Percentiles rank a stretch among this genome's conserved stretches.
Conservation (phyloP, 2,329 filamentous ascomycete genomes). For the Cladosporium oxysporum region DNA sequence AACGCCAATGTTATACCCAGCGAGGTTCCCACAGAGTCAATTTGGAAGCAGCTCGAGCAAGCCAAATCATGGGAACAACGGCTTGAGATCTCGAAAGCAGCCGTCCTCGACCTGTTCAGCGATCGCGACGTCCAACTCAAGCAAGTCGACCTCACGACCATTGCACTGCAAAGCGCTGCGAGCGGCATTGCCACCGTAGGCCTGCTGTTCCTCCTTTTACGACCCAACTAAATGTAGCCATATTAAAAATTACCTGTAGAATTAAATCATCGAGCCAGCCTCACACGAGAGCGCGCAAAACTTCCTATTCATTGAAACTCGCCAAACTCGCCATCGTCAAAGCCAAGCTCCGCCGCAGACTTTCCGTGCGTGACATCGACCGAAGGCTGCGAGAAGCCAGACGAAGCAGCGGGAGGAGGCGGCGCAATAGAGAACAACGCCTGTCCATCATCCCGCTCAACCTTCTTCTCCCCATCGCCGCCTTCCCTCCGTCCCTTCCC, state of each 20-base stretch:
- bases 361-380: constrained; percentile 42
- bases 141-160: constrained; percentile 49
- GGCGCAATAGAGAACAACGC: constrained; percentile 73
- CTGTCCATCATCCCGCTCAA: constrained; percentile 45
- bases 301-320: constrained; percentile 65
- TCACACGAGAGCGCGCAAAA: neutral
- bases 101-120: constrained; percentile 42
- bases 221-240: constrained; percentile 26
- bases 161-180: constrained; percentile 47
- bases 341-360: constrained; percentile 66
- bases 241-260: constrained; percentile 15
- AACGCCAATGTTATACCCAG: neutral
- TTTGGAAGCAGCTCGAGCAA: constrained; percentile 12
- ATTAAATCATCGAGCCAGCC: constrained; percentile 3
- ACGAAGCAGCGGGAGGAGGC: constrained; percentile 51
- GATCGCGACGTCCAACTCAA: constrained; percentile 47
- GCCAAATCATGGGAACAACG: constrained; percentile 17
- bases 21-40: neutral
- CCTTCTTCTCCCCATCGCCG: constrained; percentile 36
- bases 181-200: constrained; percentile 42
- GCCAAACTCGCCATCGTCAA: constrained; percentile 86
- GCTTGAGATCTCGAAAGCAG: constrained; percentile 23
- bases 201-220: constrained; percentile 37
- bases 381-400: constrained; percentile 67
- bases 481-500: constrained; percentile 52